Base-by-base conservation (phyloP, 345 rosid species). In the Lagerstroemia speciosa region DNA sequence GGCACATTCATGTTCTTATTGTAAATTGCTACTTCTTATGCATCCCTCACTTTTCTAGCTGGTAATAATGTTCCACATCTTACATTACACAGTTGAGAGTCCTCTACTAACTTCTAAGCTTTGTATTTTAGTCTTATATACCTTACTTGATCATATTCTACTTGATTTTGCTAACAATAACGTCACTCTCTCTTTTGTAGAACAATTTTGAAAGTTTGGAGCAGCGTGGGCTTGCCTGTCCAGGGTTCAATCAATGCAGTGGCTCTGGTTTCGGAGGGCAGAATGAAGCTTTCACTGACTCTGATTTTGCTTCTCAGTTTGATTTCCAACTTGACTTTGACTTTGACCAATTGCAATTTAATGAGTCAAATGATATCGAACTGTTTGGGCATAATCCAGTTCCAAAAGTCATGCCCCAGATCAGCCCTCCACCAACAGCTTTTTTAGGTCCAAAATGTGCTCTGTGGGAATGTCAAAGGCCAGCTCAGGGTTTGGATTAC, bases 401-500 rank as follows among this genome's bases (percentile, higher is more conserved):
- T 43, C 73, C 75, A 65, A 67, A 65, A 66, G 60, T 77, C 67
- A 82, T 83, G 57, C 80, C 82, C 30, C 77, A 77, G 53, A 69
- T 82, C 72, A 73, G 78, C 58, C 91, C 86, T 60, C 84, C 89
- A 46, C 89, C 97, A 22, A 82, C 89, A 77, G 92, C 98, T 14
- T 88, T 90, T 76, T 32, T 93, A 85, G 90, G 96, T 26, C 95
- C 92, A 37, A 88, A 83, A 73, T 93, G 98, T 82, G 89, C 97
- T 12, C 85, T 93, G 5, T 93, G 96, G 97, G 98, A 90, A 72
- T 93, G 98, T 74, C 75, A 89, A 52, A 84, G 97, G 75, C 98
- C 98, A 55, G 89, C 90, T 75, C 88, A 84, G 36, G 89, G 84
- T 41, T 77, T 78, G 67, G 87, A 87, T 55, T 90, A 88, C 72